A percentile compares a stretch with the other conserved stretches of the same genome.
Conservation (phyloP, 805 yeast species). For the Debaryomyces maramus region DNA sequence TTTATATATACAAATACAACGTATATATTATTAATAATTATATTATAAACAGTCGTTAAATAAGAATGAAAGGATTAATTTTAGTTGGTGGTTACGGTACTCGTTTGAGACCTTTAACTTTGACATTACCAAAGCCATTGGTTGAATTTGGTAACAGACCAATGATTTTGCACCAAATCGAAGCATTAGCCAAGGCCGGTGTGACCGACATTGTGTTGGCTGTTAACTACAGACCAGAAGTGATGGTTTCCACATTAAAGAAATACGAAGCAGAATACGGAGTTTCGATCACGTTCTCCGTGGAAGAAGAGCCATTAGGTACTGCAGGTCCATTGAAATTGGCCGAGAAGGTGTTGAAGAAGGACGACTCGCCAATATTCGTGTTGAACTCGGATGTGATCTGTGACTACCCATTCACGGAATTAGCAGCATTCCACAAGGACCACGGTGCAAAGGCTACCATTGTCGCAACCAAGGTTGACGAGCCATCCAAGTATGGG, state of each 20-base stretch:
- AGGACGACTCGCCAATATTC: conserved; percentile 95
- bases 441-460: conserved; percentile 98
- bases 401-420: conserved; percentile 96
- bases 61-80: conserved; percentile 92
- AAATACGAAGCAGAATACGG: conserved; percentile 95
- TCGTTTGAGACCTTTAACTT: conserved; percentile 97
- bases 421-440: conserved; percentile 88
- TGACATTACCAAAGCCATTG: conserved; percentile 93
- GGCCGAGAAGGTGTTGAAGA: conserved; percentile 89
- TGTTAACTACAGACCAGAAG: conserved; percentile 99
- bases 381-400: conserved; percentile 98
- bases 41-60: background rate
- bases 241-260: conserved; percentile 93
- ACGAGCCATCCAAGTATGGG: conserved; percentile 99
- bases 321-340: conserved; percentile 99
- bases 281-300: conserved; percentile 92
- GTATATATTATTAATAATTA: background rate
- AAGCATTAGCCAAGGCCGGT: conserved; percentile 97
- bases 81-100: conserved; percentile 99
- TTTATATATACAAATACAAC: background rate
- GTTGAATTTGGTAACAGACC: conserved; percentile 99
- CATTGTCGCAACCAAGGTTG: conserved; percentile 98
- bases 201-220: conserved; percentile 98
- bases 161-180: conserved; percentile 98
- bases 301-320: conserved; percentile 98